Evolutionary conservation across 345 rosid species (phyloP), one percentile per base, ranked within the genome.

Genomic region (Linum trigynum): DNA sequence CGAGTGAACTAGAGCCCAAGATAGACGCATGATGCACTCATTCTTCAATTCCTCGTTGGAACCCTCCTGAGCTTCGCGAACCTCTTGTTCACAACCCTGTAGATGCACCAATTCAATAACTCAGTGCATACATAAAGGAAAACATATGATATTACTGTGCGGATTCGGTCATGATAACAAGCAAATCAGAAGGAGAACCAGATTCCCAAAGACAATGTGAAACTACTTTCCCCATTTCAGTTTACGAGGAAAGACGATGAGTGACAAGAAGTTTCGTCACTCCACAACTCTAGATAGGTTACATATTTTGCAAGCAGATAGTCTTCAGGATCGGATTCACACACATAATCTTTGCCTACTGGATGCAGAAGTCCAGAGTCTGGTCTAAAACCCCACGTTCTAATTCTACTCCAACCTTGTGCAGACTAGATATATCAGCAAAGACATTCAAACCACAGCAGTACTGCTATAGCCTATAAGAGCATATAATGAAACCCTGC

Each of bases 1-100:
- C 3, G 94, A 87, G 73, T 89, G 96, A 77, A 87, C 88, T 66
- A 89, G 91, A 76, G 96, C 83, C 96, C 96, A 89, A 4, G 94
- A 89, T 39, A 89, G 72, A 36, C 89, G 80, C 85, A 85, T 85
- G 35, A 87, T 69, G 74, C 86, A 79, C 65, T 85, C 86, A 50
- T 69, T 81, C 72, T 73, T 70, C 63, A 76, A 66, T 71, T 81
- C 85, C 63, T 72, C 85, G 51, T 82, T 77, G 55, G 65, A 79
- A 14, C 76, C 80, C 66, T 82, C 79, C 15, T 67, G 79, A 51
- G 86, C 85, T 79, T 87, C 89, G 16, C 81, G 82, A 59, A 72
- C 79, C 74, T 87, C 94, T 71, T 77, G 78, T 71, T 89, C 91
- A n/a, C 89, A 87, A 16, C 91, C 91, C 96, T 89, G 79, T 5